Percentiles rank a stretch among this genome's conserved stretches.
Conservation (phyloP, 139 green algal species). For the Picochlorum sp. region DNA sequence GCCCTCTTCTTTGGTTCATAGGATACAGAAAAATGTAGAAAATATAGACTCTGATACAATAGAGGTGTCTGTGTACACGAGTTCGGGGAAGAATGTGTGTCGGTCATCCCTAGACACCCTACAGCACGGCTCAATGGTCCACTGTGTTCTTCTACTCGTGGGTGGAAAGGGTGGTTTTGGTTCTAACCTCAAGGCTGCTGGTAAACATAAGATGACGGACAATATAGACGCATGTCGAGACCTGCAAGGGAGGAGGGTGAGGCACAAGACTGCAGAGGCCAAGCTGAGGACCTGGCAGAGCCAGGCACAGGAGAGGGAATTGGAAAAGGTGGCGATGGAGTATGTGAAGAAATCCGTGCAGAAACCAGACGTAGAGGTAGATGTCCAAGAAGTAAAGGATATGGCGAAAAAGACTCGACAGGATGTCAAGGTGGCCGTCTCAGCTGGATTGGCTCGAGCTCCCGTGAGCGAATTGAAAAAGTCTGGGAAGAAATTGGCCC, state of each 20-base stretch:
- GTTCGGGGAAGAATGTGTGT: too few species aligned
- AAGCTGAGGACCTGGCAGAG: slow-evolving; percentile 79
- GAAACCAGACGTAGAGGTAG: slow-evolving; percentile 40
- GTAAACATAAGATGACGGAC: slow-evolving; percentile 66
- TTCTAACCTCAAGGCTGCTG: slow-evolving; percentile 80
- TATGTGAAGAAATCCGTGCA: slow-evolving; percentile 65
- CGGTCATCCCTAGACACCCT: neutral
- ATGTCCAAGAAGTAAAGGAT: slow-evolving; percentile 34
- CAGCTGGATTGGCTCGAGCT: neutral
- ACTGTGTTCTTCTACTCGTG: slow-evolving; percentile 90
- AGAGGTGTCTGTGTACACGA: too few species aligned
- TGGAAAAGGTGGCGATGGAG: slow-evolving; percentile 67
- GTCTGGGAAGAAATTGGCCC: neutral
- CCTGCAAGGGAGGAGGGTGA: slow-evolving; percentile 76
- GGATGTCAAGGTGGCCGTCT: slow-evolving; percentile 3
- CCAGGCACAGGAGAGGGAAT: slow-evolving; percentile 59
- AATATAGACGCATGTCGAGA: slow-evolving; percentile 92
- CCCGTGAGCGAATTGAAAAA: neutral
- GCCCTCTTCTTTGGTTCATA: too few species aligned
- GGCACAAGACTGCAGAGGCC: slow-evolving; percentile 46
- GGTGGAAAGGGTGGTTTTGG: slow-evolving; percentile 96
- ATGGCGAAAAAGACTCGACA: neutral
- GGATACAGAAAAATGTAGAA: too few species aligned
- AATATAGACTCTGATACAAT: too few species aligned
- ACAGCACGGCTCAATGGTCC: slow-evolving; percentile 78